A percentile compares a stretch with the other conserved stretches of the same genome.
Evolutionary conservation across 768 basidiomycete genomes (phyloP).

Genomic region (Clavulina sp.): DNA sequence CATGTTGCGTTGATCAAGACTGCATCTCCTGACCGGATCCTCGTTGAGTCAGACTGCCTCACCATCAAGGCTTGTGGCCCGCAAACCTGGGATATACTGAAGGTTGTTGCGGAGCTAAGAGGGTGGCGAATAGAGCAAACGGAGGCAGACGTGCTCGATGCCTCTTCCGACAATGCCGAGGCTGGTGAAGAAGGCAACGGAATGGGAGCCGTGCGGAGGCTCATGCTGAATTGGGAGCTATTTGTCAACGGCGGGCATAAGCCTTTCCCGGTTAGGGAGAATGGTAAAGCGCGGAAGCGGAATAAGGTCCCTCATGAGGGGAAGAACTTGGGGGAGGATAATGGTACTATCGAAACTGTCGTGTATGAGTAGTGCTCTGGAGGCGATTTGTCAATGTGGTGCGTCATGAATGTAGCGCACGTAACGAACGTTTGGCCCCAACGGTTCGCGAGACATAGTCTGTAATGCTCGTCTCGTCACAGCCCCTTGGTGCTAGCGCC

Average conservation of each 20-base stretch:
- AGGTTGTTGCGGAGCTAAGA: slow-evolving; percentile 52
- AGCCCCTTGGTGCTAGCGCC: too few relatives aligned
- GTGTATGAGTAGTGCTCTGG: too few relatives aligned
- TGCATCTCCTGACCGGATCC: slow-evolving; percentile 46
- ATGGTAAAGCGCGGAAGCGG: background rate
- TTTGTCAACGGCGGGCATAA: slow-evolving; percentile 37
- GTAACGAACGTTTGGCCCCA: too few relatives aligned
- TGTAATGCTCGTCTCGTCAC: too few relatives aligned
- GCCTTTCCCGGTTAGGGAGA: background rate
- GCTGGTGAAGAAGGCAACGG: slow-evolving; percentile 15
- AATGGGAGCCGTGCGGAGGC: slow-evolving; percentile 48
- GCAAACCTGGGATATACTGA: slow-evolving; percentile 63
- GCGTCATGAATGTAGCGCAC: too few relatives aligned
- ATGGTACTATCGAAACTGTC: too few relatives aligned
- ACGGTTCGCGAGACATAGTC: too few relatives aligned
- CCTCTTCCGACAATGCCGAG: too few relatives aligned
- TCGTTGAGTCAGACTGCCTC: slow-evolving; percentile 78
- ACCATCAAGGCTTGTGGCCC: slow-evolving; percentile 37
- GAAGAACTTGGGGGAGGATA: background rate
- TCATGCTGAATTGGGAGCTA: slow-evolving; percentile 54
- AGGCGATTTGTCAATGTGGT: too few relatives aligned
- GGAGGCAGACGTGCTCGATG: slow-evolving; percentile 17
- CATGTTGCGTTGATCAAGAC: slow-evolving; percentile 45
- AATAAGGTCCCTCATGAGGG: background rate
- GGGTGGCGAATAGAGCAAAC: slow-evolving; percentile 54